These are phyloP conservation scores for Arbutus unedo DNA, from an alignment of 148 eudicot species.

Conservation along the genomic window DNA sequence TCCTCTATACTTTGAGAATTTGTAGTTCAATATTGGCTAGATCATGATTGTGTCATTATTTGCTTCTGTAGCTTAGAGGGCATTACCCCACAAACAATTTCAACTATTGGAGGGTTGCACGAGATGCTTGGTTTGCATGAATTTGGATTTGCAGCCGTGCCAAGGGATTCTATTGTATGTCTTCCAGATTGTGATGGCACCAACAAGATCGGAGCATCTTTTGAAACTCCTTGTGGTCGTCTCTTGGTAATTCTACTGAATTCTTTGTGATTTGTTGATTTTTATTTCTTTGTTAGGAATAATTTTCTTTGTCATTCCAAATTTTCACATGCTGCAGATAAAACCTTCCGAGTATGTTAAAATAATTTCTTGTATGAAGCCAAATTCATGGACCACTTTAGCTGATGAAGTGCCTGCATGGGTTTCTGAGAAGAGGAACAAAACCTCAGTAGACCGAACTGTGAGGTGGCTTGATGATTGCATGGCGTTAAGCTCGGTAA, in stretches of 20 bases:
- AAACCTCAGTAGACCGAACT: conserved; percentile 69
- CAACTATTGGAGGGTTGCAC: conserved; percentile 60
- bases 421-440: conserved; percentile 74
- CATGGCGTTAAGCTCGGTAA: conserved; percentile 44
- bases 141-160: conserved; percentile 54
- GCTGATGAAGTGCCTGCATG: conserved; percentile 86
- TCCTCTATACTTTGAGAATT: not conserved
- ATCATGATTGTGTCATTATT: conserved; percentile 7
- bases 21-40: not conserved
- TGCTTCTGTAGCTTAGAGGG: conserved; percentile 48
- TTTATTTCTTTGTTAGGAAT: not conserved
- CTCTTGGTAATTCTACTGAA: conserved; percentile 39
- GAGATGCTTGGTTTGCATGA: conserved; percentile 59
- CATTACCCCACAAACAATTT: conserved; percentile 39
- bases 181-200: conserved; percentile 52
- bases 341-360: conserved; percentile 64
- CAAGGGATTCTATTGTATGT: conserved; percentile 61
- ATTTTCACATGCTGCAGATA: conserved; percentile 38
- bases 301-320: not conserved
- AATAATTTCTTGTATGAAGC: conserved; percentile 63
- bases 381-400: conserved; percentile 65
- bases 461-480: conserved; percentile 83
- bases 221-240: conserved; percentile 83
- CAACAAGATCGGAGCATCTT: conserved; percentile 73
- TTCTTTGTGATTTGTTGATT: not conserved